These are phyloP conservation scores for Geotrichum histeridarum DNA, from an alignment of 1,139 yeast genomes.

Conservation along the genomic window DNA sequence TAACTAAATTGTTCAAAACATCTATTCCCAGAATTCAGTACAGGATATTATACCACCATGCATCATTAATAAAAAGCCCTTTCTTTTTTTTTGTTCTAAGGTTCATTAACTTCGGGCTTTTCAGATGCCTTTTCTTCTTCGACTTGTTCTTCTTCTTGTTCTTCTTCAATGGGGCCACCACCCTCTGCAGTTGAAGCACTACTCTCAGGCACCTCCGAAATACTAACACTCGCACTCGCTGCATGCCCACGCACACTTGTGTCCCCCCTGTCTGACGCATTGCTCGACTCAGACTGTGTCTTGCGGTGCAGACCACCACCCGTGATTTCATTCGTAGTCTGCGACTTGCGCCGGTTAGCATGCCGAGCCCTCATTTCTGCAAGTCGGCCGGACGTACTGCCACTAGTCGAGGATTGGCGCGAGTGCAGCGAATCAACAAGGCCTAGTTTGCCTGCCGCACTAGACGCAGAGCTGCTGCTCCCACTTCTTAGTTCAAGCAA, in stretches of 20 bases:
- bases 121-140: too few relatives aligned
- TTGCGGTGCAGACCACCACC: constrained; percentile 7
- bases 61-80: too few relatives aligned
- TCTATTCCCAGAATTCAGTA: too few relatives aligned
- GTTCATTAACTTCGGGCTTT: too few relatives aligned
- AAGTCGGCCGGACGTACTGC: constrained; percentile 8
- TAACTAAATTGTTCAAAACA: too few relatives aligned
- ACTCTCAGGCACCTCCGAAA: too few relatives aligned
- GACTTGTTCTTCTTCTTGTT: too few relatives aligned
- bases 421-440: constrained; percentile 1
- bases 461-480: background rate
- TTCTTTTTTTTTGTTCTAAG: too few relatives aligned
- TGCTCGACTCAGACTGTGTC: constrained; percentile 1
- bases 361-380: constrained; percentile 20
- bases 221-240: background rate
- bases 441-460: constrained; percentile 25
- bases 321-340: background rate
- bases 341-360: constrained; percentile 15
- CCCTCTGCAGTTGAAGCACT: too few relatives aligned
- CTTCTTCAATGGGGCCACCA: too few relatives aligned
- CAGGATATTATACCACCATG: too few relatives aligned
- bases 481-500: constrained; percentile 53
- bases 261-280: background rate
- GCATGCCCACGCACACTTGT: background rate
- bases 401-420: background rate